A percentile compares a stretch with the other conserved stretches of the same genome.
These are phyloP conservation scores for Kalmusia sp. DNA, from an alignment of 2,329 filamentous ascomycete species.

Conservation along the genomic window DNA sequence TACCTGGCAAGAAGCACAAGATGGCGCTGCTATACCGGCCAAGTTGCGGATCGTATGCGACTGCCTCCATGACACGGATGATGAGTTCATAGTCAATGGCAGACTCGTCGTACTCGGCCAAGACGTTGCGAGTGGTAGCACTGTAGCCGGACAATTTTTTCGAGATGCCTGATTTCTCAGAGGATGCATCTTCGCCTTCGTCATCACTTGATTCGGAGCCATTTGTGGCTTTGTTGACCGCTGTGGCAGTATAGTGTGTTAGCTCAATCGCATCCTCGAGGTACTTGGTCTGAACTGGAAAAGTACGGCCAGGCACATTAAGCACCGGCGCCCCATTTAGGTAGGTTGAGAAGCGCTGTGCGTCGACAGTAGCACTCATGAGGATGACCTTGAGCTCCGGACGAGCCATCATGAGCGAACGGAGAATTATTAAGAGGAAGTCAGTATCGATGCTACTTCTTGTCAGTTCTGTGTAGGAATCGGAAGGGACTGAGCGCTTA, in stretches of 20 bases:
- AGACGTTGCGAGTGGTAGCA: slow-evolving; percentile 73
- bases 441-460: slow-evolving; percentile 82
- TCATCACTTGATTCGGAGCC: slow-evolving; percentile 56
- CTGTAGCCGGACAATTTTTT: slow-evolving; percentile 77
- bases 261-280: slow-evolving; percentile 92
- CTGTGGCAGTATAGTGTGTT: slow-evolving; percentile 69
- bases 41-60: slow-evolving; percentile 74
- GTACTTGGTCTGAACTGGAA: slow-evolving; percentile 86
- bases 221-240: slow-evolving; percentile 56
- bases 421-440: slow-evolving; percentile 90
- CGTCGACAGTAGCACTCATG: slow-evolving; percentile 98
- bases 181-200: slow-evolving; percentile 54
- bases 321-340: slow-evolving; percentile 85
- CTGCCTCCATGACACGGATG: slow-evolving; percentile 75
- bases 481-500: slow-evolving; percentile 14
- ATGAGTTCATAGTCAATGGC: slow-evolving; percentile 90
- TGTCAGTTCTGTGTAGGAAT: slow-evolving; percentile 20
- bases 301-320: slow-evolving; percentile 90
- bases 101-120: slow-evolving; percentile 86
- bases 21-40: slow-evolving; percentile 83
- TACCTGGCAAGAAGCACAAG: slow-evolving; percentile 92
- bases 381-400: slow-evolving; percentile 89
- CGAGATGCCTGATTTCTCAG: slow-evolving; percentile 64
- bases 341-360: slow-evolving; percentile 88
- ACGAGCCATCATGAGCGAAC: slow-evolving; percentile 77